Evolutionary conservation across 257 asterid genomes (phyloP), one percentile per base, ranked within the genome.

Genomic region (Mentha longifolia): DNA sequence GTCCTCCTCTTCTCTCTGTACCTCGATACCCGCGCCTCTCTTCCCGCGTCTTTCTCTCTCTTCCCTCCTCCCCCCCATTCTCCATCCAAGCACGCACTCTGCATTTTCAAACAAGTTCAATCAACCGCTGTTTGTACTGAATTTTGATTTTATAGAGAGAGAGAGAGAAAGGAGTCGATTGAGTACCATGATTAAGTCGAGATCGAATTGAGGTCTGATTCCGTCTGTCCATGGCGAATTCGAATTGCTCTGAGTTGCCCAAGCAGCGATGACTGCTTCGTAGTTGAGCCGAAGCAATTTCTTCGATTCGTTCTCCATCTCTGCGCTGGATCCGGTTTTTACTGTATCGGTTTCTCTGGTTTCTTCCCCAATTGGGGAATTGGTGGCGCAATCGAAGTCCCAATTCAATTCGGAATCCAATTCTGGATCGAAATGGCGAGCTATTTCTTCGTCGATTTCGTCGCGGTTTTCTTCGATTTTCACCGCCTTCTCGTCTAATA

Each of bases 1-100:
- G 81, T 88, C 61, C 92, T 78, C 64, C 94, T 84, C 86, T 91
- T 91, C 72, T 91, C 94, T 59, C 84, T 87, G 67, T 90, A 90
- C 61, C 97, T 72, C 12, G 61, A 76, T 12, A 90, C 97, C 71
- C 86, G 78, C 28, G 90, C 97, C 63, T 83, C 91, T 76, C 97
- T 84, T 63, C 79, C 88, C 6, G 79, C 87, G 9, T 79, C 82
- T 0, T 62, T 58, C 11, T 46, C 74, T 62, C 77, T 60, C 12
- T 35, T 13, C n/a, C n/a, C n/a, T 49, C 35, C 78, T 11, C 17
- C 51, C 51, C 6, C 17, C 17, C 35, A 19, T 1, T 9, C 16
- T 13, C 4, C 33, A 55, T 11, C 76, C 81, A 11, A 67, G 61
- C 57, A 28, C 52, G 68, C 84, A 7, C 67, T 74, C 57, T 28